phyloP scores from a whole-genome alignment of 225 moss, liverwort and hornwort genomes.

The Pleurozium schreberi region DNA sequence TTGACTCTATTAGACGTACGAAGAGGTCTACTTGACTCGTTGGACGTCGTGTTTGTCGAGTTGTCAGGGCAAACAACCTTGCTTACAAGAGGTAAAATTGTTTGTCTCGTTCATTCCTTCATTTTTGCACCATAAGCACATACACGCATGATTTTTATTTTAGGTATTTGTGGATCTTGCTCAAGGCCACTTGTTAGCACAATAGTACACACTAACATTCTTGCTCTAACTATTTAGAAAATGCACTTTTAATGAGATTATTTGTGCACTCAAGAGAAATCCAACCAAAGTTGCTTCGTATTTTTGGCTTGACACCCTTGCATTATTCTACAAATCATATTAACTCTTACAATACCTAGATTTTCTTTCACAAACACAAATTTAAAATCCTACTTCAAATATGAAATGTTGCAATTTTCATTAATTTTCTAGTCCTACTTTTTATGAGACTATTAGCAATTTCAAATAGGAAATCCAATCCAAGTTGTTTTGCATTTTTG shows the following conservation, averaged over 20 bases:
- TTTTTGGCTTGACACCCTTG: not conserved
- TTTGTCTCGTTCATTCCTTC: not conserved
- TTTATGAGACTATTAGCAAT: not conserved
- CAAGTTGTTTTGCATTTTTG: not conserved
- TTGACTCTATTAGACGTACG: too few species aligned
- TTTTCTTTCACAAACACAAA: not conserved
- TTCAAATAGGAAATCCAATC: not conserved
- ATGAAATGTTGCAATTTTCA: not conserved
- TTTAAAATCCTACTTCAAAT: not conserved
- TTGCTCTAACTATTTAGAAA: not conserved
- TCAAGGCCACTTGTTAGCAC: not conserved
- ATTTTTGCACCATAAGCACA: not conserved
- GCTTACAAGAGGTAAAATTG: not conserved
- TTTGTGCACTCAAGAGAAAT: not conserved
- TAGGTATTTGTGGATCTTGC: not conserved
- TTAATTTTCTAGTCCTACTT: not conserved
- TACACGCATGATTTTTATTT: not conserved
- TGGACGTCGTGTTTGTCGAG: too few species aligned
- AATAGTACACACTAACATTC: not conserved
- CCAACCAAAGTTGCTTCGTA: not conserved
- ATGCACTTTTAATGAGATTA: not conserved
- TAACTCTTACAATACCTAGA: not conserved
- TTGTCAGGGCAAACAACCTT: too few species aligned
- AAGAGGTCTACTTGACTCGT: too few species aligned
- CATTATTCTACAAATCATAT: not conserved